Conservation (phyloP, 139 green algal species). For the Chlamydomonas sphaeroides region DNA sequence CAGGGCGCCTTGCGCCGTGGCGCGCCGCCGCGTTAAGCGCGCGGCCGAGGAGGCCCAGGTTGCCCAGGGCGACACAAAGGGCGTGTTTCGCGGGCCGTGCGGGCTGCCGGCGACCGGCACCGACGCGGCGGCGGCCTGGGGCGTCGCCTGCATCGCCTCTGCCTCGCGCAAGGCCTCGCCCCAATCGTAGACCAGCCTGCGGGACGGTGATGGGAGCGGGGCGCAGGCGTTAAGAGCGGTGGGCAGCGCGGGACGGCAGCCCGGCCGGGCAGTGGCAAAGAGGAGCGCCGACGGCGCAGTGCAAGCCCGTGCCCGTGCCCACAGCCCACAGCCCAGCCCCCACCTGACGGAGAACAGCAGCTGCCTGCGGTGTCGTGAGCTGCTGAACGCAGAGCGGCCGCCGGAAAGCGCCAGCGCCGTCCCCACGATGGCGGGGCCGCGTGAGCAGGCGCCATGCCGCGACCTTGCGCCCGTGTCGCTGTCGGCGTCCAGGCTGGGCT, state of each 20-base stretch:
- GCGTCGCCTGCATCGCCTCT: neutral
- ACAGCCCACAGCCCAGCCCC: neutral
- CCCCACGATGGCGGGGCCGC: too few relatives aligned
- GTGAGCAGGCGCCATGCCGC: too few relatives aligned
- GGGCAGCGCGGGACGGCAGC: neutral
- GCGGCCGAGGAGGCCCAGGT: neutral
- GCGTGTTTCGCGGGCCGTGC: neutral
- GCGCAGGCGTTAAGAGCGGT: neutral
- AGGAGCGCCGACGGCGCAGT: too few relatives aligned
- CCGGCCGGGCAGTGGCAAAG: neutral
- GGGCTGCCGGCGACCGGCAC: neutral
- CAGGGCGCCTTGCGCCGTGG: too few relatives aligned
- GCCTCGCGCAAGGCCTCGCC: constrained; percentile 8
- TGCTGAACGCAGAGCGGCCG: neutral
- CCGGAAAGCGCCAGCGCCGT: too few relatives aligned
- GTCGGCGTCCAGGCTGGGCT: too few relatives aligned
- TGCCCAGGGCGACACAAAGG: constrained; percentile 18
- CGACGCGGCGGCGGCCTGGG: too few relatives aligned
- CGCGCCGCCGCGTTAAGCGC: neutral
- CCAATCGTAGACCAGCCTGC: constrained; percentile 15
- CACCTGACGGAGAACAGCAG: neutral
- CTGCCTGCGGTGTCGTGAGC: too few relatives aligned
- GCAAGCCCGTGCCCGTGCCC: too few relatives aligned
- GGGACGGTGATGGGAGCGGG: neutral
- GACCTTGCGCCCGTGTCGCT: too few relatives aligned